Evolutionary conservation across 2,329 filamentous ascomycete species (phyloP), one percentile per base, ranked within the genome.

Genomic region (Incumbomyces lentus): DNA sequence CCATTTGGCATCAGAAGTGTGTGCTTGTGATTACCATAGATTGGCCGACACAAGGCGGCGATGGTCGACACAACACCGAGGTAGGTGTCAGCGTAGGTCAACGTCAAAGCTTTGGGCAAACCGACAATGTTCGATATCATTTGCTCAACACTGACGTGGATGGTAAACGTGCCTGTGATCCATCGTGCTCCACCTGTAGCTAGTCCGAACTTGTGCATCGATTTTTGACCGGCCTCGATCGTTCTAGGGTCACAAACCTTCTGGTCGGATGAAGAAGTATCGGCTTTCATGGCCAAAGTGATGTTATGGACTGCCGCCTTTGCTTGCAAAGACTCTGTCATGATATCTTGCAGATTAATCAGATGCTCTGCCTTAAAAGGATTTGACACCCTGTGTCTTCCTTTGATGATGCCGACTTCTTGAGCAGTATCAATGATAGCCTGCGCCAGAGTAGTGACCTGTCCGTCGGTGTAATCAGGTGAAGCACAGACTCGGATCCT

Each of bases 401-500:
- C 13, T 13, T 40, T 35, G 8, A 36, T 35, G 29, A 49, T 13
- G 18, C 47, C 47, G 10, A 49, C 36, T 22, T 35, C 39, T 31
- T 41, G 41, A 3, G 47, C 31, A 10, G 42, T 41, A 31, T 36
- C 32, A 3, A 49, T 26, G 16, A 49, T 41, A n/a, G 40, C 29
- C 16, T 18, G 7, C 12, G 45, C 13, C 22, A 49, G 35, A 2
- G 17, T 36, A 18, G 44, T 33, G 2, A 49, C 36, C n/a, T 38
- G 40, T 26, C 26, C 38, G 30, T 49, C 36, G 17, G 39, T 38
- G 31, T 46, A 36, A 22, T 41, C 47, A 7, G 47, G 41, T 6
- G 47, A 49, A 32, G 45, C 41, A 49, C 41, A 49, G 22, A 49
- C 14, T n/a, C 47, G 47, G 5, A 49, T 32, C 19, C 47, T 42